Conservation (phyloP, 768 basidiomycete species). For the Antrodiella citrinella region DNA sequence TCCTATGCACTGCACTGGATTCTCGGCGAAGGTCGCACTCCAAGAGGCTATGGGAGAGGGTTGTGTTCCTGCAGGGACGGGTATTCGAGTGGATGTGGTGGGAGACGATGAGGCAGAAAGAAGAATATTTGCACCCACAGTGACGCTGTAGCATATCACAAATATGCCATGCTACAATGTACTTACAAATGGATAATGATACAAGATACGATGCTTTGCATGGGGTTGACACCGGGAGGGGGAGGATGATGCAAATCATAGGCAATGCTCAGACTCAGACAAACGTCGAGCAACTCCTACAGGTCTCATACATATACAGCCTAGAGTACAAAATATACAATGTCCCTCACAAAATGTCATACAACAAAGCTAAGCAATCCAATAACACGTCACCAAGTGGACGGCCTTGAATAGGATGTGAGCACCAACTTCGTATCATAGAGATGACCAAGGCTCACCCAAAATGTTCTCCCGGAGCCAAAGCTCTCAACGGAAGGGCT, state of each 20-base stretch:
- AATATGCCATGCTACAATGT: no score
- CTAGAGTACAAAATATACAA: not conserved
- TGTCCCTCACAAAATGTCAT: not conserved
- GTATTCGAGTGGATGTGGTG: conserved; percentile 51
- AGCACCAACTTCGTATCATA: not conserved
- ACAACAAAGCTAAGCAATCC: not conserved
- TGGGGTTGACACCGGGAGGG: no score
- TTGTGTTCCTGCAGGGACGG: conserved; percentile 73
- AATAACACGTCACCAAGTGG: not conserved
- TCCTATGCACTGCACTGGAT: conserved; percentile 83
- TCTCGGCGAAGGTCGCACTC: conserved; percentile 65
- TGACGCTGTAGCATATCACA: conserved; percentile 5
- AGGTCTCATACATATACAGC: not conserved
- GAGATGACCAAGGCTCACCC: not conserved
- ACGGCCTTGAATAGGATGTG: not conserved
- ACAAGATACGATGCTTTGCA: no score
- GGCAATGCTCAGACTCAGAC: no score
- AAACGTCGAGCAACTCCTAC: no score
- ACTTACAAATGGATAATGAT: no score
- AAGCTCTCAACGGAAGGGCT: not conserved
- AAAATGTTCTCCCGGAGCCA: not conserved
- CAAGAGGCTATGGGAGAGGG: conserved; percentile 63
- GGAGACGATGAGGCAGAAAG: conserved; percentile 39
- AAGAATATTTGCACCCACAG: conserved; percentile 15
- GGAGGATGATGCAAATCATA: no score